phyloP scores from a whole-genome alignment of 129 eudicot genomes.

The Chrysanthemum makinoi region DNA sequence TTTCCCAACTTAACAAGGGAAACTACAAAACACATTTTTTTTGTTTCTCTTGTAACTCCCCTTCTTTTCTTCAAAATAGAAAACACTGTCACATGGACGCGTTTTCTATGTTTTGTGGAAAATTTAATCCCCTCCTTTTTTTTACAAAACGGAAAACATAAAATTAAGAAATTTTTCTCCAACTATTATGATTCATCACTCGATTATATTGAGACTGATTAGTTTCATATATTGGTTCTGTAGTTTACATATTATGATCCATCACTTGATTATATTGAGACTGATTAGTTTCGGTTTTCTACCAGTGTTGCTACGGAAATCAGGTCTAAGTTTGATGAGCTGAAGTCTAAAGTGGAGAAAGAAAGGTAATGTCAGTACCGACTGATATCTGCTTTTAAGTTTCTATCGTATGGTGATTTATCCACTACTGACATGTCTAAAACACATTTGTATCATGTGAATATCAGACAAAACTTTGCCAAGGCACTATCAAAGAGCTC shows the following conservation, averaged over 20 bases:
- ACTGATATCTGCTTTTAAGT: not conserved
- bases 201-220: too few species aligned
- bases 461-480: slow-evolving; percentile 77
- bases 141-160: too few species aligned
- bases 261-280: too few species aligned
- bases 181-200: too few species aligned
- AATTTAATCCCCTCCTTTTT: too few species aligned
- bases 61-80: too few species aligned
- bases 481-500: slow-evolving; percentile 94
- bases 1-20: too few species aligned
- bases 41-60: too few species aligned
- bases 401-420: not conserved
- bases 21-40: too few species aligned
- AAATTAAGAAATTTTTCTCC: too few species aligned
- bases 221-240: slow-evolving; percentile 12
- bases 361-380: slow-evolving; percentile 62
- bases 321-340: slow-evolving; percentile 68
- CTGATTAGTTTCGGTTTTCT: slow-evolving; percentile 1
- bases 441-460: slow-evolving; percentile 3
- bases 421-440: slow-evolving; percentile 1
- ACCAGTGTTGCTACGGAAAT: slow-evolving; percentile 83
- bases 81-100: too few species aligned
- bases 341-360: slow-evolving; percentile 83
- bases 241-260: slow-evolving; percentile 11
- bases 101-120: too few species aligned